Evolutionary conservation across 352 stramenopile species (phyloP).

Genomic region (Phytophthora pinifolia): DNA sequence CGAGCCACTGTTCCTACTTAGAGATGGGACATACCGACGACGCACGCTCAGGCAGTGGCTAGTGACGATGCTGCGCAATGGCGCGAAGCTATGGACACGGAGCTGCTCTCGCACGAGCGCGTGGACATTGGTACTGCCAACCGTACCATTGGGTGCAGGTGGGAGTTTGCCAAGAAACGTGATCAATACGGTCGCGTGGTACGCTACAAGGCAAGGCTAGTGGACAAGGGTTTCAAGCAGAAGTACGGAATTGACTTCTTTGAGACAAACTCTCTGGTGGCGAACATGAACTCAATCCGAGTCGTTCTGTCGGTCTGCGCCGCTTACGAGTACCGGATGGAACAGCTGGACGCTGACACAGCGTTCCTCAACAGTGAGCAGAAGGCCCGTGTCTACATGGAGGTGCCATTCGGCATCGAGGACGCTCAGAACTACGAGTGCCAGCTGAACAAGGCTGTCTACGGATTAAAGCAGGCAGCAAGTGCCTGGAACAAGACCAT

Average conservation of each 20-base stretch:
- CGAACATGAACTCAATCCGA: constrained; percentile 36
- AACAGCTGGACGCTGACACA: constrained; percentile 38
- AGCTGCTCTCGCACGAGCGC: not conserved
- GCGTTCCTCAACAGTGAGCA: constrained; percentile 31
- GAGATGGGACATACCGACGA: constrained; percentile 3
- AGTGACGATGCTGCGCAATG: constrained; percentile 3
- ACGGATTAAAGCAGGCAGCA: no score
- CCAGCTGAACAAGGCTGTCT: no score
- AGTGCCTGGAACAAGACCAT: no score
- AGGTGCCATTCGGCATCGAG: not conserved
- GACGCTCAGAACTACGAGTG: no score
- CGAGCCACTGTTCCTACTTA: constrained; percentile 4
- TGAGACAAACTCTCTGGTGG: constrained; percentile 29
- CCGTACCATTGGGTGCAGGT: constrained; percentile 32
- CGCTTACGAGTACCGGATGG: constrained; percentile 15
- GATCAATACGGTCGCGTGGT: constrained; percentile 33
- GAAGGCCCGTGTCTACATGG: constrained; percentile 9
- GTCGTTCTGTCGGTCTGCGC: constrained; percentile 18
- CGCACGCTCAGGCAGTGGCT: constrained; percentile 7
- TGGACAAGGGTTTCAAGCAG: constrained; percentile 37
- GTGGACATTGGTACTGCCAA: constrained; percentile 4
- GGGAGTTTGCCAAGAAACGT: constrained; percentile 39
- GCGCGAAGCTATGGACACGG: no score
- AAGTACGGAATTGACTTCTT: constrained; percentile 30
- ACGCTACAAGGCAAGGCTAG: constrained; percentile 35